Conservation (phyloP, 768 basidiomycete genomes). For the Strobilomyces confusus region DNA sequence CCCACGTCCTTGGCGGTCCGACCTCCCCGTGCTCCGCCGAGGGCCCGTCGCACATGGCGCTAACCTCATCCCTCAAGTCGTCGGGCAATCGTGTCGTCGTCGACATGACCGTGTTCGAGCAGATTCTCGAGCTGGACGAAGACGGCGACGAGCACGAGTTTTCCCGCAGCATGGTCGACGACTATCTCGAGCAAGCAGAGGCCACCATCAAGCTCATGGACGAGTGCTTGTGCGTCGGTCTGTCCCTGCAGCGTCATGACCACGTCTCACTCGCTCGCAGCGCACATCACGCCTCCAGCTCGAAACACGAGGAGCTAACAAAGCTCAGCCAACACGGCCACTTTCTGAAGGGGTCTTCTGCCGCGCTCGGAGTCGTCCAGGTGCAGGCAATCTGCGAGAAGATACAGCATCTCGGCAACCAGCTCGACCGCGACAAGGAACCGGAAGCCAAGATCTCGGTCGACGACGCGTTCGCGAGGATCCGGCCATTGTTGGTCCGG, state of each 20-base stretch:
- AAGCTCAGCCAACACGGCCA: constrained; percentile 78
- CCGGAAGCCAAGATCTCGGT: constrained; percentile 38
- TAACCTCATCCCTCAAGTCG: constrained; percentile 12
- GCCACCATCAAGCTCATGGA: constrained; percentile 79
- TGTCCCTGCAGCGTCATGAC: constrained; percentile 9
- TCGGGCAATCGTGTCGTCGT: constrained; percentile 40
- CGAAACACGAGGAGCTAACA: constrained; percentile 48
- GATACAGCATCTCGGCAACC: constrained; percentile 84
- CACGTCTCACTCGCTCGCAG: constrained; percentile 36
- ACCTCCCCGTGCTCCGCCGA: background rate
- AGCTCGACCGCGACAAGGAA: constrained; percentile 51
- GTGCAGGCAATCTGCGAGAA: constrained; percentile 85
- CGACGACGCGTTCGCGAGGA: constrained; percentile 54
- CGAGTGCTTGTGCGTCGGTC: constrained; percentile 61
- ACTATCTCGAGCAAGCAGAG: constrained; percentile 78
- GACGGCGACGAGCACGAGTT: constrained; percentile 68
- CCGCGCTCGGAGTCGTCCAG: constrained; percentile 78
- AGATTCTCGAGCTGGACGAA: constrained; percentile 91
- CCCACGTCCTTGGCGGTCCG: background rate
- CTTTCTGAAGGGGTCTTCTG: constrained; percentile 96
- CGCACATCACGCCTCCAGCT: constrained; percentile 42
- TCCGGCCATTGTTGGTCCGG: constrained; percentile 50
- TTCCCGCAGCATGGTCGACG: constrained; percentile 69
- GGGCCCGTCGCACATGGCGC: background rate
- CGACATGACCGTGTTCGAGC: constrained; percentile 76